Conservation (phyloP, 441 rosid species). For the Cnidoscolus chayamansa region DNA sequence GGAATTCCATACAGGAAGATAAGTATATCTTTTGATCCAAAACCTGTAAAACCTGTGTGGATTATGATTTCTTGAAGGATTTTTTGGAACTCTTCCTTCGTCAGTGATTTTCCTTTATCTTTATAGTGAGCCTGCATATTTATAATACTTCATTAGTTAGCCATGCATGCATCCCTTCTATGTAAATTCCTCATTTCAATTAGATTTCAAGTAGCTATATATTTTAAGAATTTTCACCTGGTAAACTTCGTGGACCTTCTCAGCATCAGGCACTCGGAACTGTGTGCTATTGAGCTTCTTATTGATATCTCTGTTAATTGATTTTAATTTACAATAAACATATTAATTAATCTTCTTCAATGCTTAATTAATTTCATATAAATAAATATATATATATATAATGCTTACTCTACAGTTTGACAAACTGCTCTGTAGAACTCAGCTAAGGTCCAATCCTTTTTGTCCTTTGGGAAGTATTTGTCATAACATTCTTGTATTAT, state of each 20-base stretch:
- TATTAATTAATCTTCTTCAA: not conserved
- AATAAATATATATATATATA: not conserved
- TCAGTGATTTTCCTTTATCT: conserved; percentile 28
- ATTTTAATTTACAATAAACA: not conserved
- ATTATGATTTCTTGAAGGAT: conserved; percentile 54
- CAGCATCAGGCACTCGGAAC: conserved; percentile 47
- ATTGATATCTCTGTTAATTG: conserved; percentile 54
- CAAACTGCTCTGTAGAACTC: conserved; percentile 49
- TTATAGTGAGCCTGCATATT: conserved; percentile 42
- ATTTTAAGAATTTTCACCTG: conserved; percentile 26
- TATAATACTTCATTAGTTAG: not conserved
- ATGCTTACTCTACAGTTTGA: conserved; percentile 54
- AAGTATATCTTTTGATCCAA: conserved; percentile 59
- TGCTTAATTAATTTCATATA: too few species aligned
- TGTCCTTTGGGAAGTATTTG: conserved; percentile 20
- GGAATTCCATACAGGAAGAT: conserved; percentile 73
- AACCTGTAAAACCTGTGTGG: conserved; percentile 61
- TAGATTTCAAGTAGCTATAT: too few species aligned
- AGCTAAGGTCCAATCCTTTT: conserved; percentile 23
- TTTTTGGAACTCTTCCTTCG: conserved; percentile 55
- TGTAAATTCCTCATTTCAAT: not conserved
- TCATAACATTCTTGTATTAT: conserved; percentile 38
- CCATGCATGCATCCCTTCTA: not conserved
- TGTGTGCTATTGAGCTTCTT: conserved; percentile 62
- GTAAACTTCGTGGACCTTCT: conserved; percentile 38